Conservation (phyloP, 352 stramenopile species). For the Phytophthora aleatoria region DNA sequence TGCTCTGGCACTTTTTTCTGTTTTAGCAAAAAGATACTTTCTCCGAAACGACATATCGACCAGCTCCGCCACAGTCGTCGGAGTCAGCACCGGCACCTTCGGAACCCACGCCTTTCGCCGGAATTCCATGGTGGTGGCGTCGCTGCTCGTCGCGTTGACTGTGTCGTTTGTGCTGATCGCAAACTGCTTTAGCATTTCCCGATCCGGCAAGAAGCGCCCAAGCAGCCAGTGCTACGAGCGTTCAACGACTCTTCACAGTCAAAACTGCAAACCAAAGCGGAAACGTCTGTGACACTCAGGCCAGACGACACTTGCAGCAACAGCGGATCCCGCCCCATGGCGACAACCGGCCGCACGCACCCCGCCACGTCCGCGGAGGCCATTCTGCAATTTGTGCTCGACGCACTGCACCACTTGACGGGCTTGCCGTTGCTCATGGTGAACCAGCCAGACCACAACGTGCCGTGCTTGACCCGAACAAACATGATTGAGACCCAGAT, state of each 20-base stretch:
- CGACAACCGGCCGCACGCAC: constrained; percentile 3
- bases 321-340: constrained; percentile 20
- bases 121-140: constrained; percentile 20
- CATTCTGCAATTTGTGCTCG: constrained; percentile 49
- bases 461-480: constrained; percentile 25
- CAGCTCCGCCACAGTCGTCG: constrained; percentile 11
- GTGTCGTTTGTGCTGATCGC: too few relatives aligned
- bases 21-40: constrained; percentile 27
- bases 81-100: constrained; percentile 18
- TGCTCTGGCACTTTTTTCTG: constrained; percentile 19
- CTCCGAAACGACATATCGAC: constrained; percentile 9
- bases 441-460: constrained; percentile 33
- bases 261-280: constrained; percentile 27
- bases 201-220: constrained; percentile 28
- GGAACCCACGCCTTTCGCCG: constrained; percentile 15
- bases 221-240: constrained; percentile 13
- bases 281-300: constrained; percentile 38
- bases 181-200: constrained; percentile 19
- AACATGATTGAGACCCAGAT: constrained; percentile 22
- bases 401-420: constrained; percentile 36
- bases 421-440: constrained; percentile 38
- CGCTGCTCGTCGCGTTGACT: constrained; percentile 12
- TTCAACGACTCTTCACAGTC: constrained; percentile 27
- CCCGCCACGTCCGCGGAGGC: constrained; percentile 8
- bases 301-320: constrained; percentile 21